These are phyloP conservation scores for Globisporangium radiosum DNA, from an alignment of 352 stramenopile genomes.

Conservation along the genomic window DNA sequence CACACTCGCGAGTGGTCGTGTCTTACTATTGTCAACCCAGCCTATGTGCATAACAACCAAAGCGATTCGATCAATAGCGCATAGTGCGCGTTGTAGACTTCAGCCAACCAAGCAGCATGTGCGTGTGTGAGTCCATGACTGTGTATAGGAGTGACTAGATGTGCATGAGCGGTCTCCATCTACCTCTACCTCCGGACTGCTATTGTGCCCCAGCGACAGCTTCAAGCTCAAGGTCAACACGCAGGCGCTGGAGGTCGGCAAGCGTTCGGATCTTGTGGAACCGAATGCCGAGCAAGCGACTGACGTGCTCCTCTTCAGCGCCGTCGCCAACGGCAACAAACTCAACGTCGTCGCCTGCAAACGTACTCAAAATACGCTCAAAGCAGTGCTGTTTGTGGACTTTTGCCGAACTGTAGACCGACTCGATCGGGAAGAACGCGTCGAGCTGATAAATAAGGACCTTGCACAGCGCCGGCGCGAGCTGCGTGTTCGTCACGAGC, in stretches of 20 bases:
- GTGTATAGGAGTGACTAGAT: too few species aligned
- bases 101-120: too few species aligned
- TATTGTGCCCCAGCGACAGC: constrained; percentile 2
- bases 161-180: background rate
- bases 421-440: constrained; percentile 66
- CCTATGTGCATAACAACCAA: too few species aligned
- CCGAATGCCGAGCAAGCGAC: constrained; percentile 47
- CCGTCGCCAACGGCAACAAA: constrained; percentile 77
- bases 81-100: too few species aligned
- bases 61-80: too few species aligned
- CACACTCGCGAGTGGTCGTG: too few species aligned
- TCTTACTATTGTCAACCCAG: too few species aligned
- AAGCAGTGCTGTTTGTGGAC: constrained; percentile 77
- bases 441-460: constrained; percentile 80
- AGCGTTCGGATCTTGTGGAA: constrained; percentile 74
- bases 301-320: constrained; percentile 73
- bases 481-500: constrained; percentile 77
- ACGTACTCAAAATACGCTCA: constrained; percentile 61
- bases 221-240: constrained; percentile 50
- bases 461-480: constrained; percentile 77
- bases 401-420: constrained; percentile 72
- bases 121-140: too few species aligned
- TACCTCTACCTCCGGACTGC: background rate
- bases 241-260: constrained; percentile 52
- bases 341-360: constrained; percentile 33